Evolutionary conservation across 2,329 filamentous ascomycete genomes (phyloP), one percentile per base, ranked within the genome.

Genomic region (Westerdykella sp.): DNA sequence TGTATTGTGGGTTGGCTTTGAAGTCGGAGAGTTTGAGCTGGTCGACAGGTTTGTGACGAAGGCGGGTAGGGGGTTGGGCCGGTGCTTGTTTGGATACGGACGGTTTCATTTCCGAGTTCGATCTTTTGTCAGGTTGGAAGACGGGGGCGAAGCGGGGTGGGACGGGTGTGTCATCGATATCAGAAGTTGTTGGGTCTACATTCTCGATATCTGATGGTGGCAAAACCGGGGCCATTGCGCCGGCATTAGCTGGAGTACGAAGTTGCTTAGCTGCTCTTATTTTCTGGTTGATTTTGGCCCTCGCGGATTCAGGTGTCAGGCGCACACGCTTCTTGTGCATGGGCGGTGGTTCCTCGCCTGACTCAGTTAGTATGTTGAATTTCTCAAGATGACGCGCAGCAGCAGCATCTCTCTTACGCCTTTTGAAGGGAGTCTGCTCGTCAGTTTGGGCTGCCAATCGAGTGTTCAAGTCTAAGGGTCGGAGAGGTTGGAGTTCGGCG

Each of bases 1-100:
- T 91, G 52, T 73, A 76, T 4, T 72, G 70, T 0, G 87, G 83
- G 50, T 95, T 95, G 54, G 93, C 73, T 61, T 84, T 91, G 72
- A 95, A 96, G 65, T 95, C 84, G 11, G 80, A 77, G 1, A 84
- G 69, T 12, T 70, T 70, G 11, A 95, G 74, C 28, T 76, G 70
- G 0, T 73, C 67, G 3, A 81, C 50, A 1, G 81, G 76, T 40
- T 75, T 79, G 9, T 73, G 63, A 39, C 87, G 79, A n/a, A 65
- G 55, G 45, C 53, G 6, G 23, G 36, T 15, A 48, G 22, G 36
- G n/a, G 6, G 32, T 14, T 35, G 32, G 32, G 32, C 16, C n/a
- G 32, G n/a, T 3, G 5, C 13, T 12, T 35, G 32, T 18, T 35
- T 14, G 32, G n/a, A 18, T 35, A 9, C 5, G 13, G 32, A 18